These are phyloP conservation scores for Polytolypa hystricis DNA, from an alignment of 2,329 filamentous ascomycete species.

Conservation along the genomic window DNA sequence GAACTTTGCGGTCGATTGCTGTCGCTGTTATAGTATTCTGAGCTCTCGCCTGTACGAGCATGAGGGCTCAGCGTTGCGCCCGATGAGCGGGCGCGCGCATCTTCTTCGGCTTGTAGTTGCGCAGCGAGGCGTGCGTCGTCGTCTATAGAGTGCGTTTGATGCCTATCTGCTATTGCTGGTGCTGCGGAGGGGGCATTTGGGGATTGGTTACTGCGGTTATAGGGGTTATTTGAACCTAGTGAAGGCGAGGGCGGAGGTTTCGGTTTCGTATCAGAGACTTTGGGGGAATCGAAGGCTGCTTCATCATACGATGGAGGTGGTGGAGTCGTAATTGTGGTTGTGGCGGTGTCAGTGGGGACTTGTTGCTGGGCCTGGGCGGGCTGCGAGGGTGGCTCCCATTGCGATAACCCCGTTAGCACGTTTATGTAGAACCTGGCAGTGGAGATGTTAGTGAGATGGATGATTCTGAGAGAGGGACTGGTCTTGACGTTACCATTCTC, in stretches of 20 bases:
- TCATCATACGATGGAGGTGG: conserved; percentile 48
- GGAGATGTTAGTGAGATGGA: conserved; percentile 1
- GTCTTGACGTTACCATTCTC: conserved; percentile 53
- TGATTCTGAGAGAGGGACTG: background rate
- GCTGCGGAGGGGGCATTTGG: background rate
- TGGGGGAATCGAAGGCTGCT: conserved; percentile 21
- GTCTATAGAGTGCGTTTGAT: conserved; percentile 37
- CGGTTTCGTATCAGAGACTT: too few species aligned
- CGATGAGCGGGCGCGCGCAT: conserved; percentile 43
- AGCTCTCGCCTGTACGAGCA: background rate
- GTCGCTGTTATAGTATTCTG: conserved; percentile 1
- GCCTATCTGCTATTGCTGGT: conserved; percentile 3
- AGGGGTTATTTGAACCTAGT: conserved; percentile 62
- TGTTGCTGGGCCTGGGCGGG: too few species aligned
- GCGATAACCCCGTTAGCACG: conserved; percentile 72
- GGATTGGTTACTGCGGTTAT: conserved; percentile 36
- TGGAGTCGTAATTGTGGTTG: too few species aligned
- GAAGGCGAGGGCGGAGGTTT: background rate
- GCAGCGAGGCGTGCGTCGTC: conserved; percentile 66
- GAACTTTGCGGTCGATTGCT: too few species aligned
- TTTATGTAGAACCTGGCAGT: conserved; percentile 75
- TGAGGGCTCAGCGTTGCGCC: conserved; percentile 5
- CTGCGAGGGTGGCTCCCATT: conserved; percentile 58
- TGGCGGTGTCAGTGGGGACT: too few species aligned
- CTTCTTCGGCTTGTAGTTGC: conserved; percentile 72